Evolutionary conservation across 164 flowering plant species (phyloP).

Genomic region (Macadamia integrifolia): DNA sequence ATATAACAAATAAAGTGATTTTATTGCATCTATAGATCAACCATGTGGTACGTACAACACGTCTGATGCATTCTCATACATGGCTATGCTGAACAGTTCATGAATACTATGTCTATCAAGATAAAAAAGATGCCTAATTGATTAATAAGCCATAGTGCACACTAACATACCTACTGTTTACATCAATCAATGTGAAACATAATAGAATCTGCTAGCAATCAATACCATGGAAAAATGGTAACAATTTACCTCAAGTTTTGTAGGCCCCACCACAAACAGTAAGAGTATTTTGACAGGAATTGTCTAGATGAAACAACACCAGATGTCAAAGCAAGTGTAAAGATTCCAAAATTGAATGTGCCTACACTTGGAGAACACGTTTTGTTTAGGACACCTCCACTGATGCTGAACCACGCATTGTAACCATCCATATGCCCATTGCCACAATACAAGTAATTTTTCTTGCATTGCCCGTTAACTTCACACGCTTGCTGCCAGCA

Average conservation of each 20-base stretch:
- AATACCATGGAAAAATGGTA: background rate
- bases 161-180: background rate
- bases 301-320: constrained; percentile 51
- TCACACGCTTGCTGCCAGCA: constrained; percentile 85
- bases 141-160: background rate
- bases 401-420: constrained; percentile 37
- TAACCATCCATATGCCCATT: constrained; percentile 43
- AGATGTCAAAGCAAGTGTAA: constrained; percentile 58
- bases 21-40: too few species aligned
- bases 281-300: constrained; percentile 79
- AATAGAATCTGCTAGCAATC: background rate
- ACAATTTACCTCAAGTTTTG: constrained; percentile 78
- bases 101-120: background rate
- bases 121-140: background rate
- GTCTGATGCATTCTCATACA: too few species aligned
- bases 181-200: background rate
- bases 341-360: constrained; percentile 86
- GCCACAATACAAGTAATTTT: constrained; percentile 73
- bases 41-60: too few species aligned
- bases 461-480: constrained; percentile 25
- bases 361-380: constrained; percentile 36
- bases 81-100: too few species aligned
- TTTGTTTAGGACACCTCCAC: constrained; percentile 26
- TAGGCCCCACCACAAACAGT: constrained; percentile 99
- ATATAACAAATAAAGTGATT: too few species aligned